These are phyloP conservation scores for Fusarium succisae DNA, from an alignment of 2,329 filamentous ascomycete species.

Conservation along the genomic window DNA sequence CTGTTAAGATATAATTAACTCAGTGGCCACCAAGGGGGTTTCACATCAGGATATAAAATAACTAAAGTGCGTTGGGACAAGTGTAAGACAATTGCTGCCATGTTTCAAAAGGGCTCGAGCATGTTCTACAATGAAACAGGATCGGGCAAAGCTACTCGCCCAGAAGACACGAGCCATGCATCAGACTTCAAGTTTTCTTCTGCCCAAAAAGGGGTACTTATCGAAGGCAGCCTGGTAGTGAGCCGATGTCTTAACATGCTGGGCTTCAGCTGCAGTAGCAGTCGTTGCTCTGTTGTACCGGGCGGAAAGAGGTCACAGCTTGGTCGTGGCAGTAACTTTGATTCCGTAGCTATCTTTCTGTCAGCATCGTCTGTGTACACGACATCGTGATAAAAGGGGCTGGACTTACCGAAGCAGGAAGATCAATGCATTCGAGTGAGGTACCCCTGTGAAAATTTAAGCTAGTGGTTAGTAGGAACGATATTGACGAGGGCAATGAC, in stretches of 20 bases:
- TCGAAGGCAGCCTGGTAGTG: neutral
- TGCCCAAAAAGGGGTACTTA: too few relatives aligned
- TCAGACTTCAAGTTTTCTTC: neutral
- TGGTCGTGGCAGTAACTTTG: neutral
- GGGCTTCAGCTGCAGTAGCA: too few relatives aligned
- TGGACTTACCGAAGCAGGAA: too few relatives aligned
- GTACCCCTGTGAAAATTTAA: neutral
- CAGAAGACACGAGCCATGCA: neutral
- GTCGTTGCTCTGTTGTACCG: neutral
- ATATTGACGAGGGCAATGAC: too few relatives aligned
- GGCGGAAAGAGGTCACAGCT: too few relatives aligned
- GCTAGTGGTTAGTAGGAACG: neutral
- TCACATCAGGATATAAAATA: neutral
- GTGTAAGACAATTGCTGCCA: neutral
- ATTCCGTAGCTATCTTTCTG: neutral
- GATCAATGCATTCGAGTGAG: fast-evolving
- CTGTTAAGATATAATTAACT: neutral
- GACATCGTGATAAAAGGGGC: neutral
- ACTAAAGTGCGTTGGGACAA: neutral
- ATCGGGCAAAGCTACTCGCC: neutral
- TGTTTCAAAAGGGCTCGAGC: neutral
- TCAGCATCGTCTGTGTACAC: neutral
- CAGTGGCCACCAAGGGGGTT: neutral
- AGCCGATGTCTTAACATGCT: neutral
- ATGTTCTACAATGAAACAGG: neutral